Evolutionary conservation across 495 filamentous ascomycete genomes (phyloP).

Genomic region (Amphirosellinia nigrospora): DNA sequence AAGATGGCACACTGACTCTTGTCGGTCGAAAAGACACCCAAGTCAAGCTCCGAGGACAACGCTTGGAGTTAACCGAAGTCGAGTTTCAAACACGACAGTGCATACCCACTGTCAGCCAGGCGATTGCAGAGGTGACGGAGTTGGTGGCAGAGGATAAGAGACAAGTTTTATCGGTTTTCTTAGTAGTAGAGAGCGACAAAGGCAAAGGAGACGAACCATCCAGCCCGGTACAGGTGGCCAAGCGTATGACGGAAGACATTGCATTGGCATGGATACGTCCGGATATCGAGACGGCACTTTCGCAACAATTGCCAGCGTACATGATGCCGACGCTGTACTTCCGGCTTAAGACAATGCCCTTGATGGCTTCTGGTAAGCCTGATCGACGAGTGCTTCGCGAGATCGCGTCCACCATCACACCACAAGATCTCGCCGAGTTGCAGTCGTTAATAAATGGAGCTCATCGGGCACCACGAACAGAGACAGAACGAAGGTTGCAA

Average conservation of each 20-base stretch:
- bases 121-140: background rate
- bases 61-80: conserved; percentile 37
- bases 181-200: background rate
- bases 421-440: too few relatives aligned
- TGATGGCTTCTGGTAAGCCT: background rate
- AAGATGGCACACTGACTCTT: background rate
- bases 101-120: background rate
- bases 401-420: conserved; percentile 12
- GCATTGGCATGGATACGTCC: background rate
- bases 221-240: background rate
- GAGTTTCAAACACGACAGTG: conserved; percentile 23
- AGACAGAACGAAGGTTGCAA: conserved; percentile 20
- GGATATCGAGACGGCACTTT: background rate
- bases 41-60: conserved; percentile 35
- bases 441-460: too few relatives aligned
- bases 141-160: background rate
- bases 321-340: conserved; percentile 65
- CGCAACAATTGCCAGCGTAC: conserved; percentile 37
- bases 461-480: background rate
- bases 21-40: conserved; percentile 32
- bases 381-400: conserved; percentile 41
- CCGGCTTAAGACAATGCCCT: conserved; percentile 46
- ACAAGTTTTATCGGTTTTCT: background rate
- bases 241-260: background rate
- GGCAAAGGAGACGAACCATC: background rate